These are phyloP conservation scores for Kuraishia hungarica DNA, from an alignment of 805 yeast genomes.

Conservation along the genomic window DNA sequence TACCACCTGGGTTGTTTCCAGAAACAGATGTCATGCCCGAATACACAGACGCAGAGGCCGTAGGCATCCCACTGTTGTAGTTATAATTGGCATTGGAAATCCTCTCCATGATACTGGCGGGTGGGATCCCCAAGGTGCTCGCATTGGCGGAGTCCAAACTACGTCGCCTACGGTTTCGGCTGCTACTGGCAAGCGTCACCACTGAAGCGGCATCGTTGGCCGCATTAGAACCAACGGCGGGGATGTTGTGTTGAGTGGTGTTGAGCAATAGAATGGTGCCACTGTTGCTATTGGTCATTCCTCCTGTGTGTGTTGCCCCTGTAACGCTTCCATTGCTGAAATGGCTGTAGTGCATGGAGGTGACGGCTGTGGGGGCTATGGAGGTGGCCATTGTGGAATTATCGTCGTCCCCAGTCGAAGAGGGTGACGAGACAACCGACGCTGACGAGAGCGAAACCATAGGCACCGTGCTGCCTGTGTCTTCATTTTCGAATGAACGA, in stretches of 20 bases:
- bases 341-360: slow-evolving; percentile 9
- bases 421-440: slow-evolving; percentile 23
- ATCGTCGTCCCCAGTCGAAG: slow-evolving; percentile 14
- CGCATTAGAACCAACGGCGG: not conserved
- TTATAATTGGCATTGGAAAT: slow-evolving; percentile 15
- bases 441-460: slow-evolving; percentile 34
- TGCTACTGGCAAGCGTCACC: slow-evolving; percentile 24
- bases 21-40: not conserved
- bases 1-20: not conserved
- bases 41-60: not conserved
- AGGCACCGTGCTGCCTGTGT: slow-evolving; percentile 40
- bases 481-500: slow-evolving; percentile 8
- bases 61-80: not conserved
- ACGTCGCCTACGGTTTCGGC: slow-evolving; percentile 22
- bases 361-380: slow-evolving; percentile 28
- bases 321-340: not conserved
- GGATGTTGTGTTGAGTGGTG: not conserved
- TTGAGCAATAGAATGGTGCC: not conserved
- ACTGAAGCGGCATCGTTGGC: slow-evolving; percentile 20
- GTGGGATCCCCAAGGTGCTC: slow-evolving; percentile 62
- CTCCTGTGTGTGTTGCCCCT: not conserved
- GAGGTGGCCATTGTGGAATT: slow-evolving; percentile 45
- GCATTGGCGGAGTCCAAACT: slow-evolving; percentile 42
- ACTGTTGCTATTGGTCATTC: not conserved
- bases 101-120: slow-evolving; percentile 62